Evolutionary conservation across 306 rosid species (phyloP), one percentile per base, ranked within the genome.

Genomic region (Gynostemma pentaphyllum): DNA sequence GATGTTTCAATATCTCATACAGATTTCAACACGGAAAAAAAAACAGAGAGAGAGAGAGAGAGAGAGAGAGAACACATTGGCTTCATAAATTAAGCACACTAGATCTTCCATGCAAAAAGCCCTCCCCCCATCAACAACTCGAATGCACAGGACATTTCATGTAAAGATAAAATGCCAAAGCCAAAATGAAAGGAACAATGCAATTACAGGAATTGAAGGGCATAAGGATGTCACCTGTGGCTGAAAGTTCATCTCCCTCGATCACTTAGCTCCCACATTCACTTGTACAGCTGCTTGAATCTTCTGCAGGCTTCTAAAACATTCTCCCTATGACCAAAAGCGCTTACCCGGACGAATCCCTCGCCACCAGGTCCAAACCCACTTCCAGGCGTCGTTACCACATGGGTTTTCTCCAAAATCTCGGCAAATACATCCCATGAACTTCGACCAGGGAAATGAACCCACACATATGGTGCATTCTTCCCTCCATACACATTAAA

Each of bases 321-420:
- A 34, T 86, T 88, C 53, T 74, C 81, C 72, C 95, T 63, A 75
- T 81, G 99, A 65, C 97, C 97, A 27, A 94, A 94, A 40, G 99
- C 91, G 22, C 97, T 94, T 40, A 88, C 94, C 75, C 99, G 79
- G 69, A 94, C 3, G 12, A 88, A 88, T 40, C 97, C 94, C 78
- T 94, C 97, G 7, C 97, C 99, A 2, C 89, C 97, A 3, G 94
- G 95, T 75, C 99, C 99, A 15, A 94, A 94, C 47, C 99, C 99
- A 61, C 99, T 88, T 36, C 97, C 99, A 1, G 97, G 99, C 7
- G 97, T 88, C 32, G 97, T 86, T 18, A 94, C 97, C 16, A 94
- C 89, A 2, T 94, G 97, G 10, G 97, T 94, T 82, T 86, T 94
- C 72, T 94, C 97, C 59, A 94, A 87, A 62, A 94, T 94, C 85